Base-by-base conservation (phyloP, 768 basidiomycete species). In the Fomitopsis serialis region DNA sequence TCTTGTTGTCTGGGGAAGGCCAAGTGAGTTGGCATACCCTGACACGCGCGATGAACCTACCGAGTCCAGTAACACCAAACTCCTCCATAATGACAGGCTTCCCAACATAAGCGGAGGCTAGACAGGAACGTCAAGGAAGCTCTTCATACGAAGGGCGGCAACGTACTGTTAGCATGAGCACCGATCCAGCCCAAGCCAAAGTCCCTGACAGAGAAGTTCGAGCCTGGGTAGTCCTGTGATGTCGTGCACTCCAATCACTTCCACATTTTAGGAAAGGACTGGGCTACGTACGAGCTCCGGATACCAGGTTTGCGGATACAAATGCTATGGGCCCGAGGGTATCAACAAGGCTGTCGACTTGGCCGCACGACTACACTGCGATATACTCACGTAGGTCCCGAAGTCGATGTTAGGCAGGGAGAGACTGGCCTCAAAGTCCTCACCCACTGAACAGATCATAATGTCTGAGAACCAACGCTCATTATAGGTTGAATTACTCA, bases 401-500 rank as follows among this genome's bases (percentile, higher is more conserved):
- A 81, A 81, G 61, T 81, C 80, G 55, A 82, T 75, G 57, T 81
- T 80, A 7, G 73, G 68, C 19, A 82, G 66, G 0, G 64, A 64
- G 24, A 80, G 63, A 37, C 77, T 78, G 3, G 63, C 61, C 44
- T 78, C 76, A 52, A 82, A 81, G 59, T 81, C 79, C 63, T 82
- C 79, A 9, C 79, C 78, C 51, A 78, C 79, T 75, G 37, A 17
- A 5, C 29, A 0, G 9, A 12, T 25, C 2, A 2, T 1, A 2
- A 23, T 45, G 23, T 2, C 13, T n/a, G n/a, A n/a, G n/a, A n/a
- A n/a, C n/a, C n/a, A n/a, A n/a, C n/a, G n/a, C n/a, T n/a, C n/a
- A n/a, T n/a, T n/a, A n/a, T n/a, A n/a, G n/a, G n/a, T n/a, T n/a
- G n/a, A n/a, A n/a, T n/a, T n/a, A n/a, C n/a, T 3, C 29, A 78